Evolutionary conservation across 2,329 filamentous ascomycete genomes (phyloP), one percentile per base, ranked within the genome.

Genomic region (Fusarium setosum): DNA sequence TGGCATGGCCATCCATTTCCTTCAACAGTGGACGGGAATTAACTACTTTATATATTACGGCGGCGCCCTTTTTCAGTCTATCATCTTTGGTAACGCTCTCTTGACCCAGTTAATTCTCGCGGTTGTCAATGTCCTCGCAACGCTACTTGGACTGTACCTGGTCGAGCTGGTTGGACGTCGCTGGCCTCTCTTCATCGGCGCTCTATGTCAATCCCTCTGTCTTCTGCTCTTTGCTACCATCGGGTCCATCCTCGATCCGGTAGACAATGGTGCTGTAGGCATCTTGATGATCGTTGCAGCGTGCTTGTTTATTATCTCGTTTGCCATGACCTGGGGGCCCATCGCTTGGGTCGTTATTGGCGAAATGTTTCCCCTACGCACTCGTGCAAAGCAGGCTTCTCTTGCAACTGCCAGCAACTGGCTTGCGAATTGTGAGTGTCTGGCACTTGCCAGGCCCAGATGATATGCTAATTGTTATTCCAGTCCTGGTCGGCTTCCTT

Each of bases 231-330:
- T 91, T 72, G 89, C 86, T 26, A 80, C 82, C 0, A 81, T 91
- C 29, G 85, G 88, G 8, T 82, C 83, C 29, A 76, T 75, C 9
- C 68, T 77, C 38, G 70, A 82, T 42, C 84, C 82, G 0, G 75
- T 76, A 6, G 72, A 74, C 32, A 84, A 80, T 67, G 74, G 76
- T 10, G 75, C 79, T 1, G 82, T 87, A 12, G 90, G 90, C 11
- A 86, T 88, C 6, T 84, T 89, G 61, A 89, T 93, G 85, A 92
- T 93, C 67, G 87, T 91, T 10, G 87, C 90, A 53, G 88, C 90
- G 4, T 92, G 88, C 76, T 86, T 93, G 81, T 93, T 92, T 77
- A 93, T 93, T 56, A 85, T 88, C 47, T 89, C 86, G 2, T 94
- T 92, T 68, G 90, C 90, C 3, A 65, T 81, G 41, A 91, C 89